Percentiles rank a stretch among this genome's conserved stretches.
Evolutionary conservation across 108 stramenopile genomes (phyloP).

Genomic region (Mediolabrus comicus): DNA sequence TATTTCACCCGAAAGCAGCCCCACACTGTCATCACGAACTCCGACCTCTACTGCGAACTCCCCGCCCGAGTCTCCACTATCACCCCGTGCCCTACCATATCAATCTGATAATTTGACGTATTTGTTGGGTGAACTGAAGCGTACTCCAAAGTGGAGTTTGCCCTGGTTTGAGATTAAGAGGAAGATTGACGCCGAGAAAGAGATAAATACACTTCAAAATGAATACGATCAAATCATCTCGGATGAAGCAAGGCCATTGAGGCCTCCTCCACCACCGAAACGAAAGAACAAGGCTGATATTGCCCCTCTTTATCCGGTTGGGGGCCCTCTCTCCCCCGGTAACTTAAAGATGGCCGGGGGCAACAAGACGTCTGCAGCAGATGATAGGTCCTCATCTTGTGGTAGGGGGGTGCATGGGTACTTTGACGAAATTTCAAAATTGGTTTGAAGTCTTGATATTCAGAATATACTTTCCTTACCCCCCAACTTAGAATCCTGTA

Average conservation of each 20-base stretch:
- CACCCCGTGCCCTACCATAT: neutral
- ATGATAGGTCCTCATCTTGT: no score
- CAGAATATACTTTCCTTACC: no score
- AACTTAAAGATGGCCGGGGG: no score
- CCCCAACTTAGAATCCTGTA: no score
- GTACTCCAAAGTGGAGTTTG: neutral
- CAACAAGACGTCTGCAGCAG: no score
- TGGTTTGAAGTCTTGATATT: no score
- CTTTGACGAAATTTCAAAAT: no score
- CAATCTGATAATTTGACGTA: neutral
- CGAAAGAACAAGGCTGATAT: neutral
- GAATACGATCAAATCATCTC: neutral
- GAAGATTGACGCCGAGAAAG: neutral
- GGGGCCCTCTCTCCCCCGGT: no score
- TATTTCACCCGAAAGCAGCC: neutral
- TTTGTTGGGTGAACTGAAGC: neutral
- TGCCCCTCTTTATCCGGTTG: no score
- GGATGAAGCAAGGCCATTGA: neutral
- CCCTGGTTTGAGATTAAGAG: neutral
- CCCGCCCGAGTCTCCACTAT: neutral
- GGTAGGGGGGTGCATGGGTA: no score
- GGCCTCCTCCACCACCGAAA: neutral
- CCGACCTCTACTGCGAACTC: no score
- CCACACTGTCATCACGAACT: no score
- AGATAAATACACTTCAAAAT: neutral